A percentile compares a stretch with the other conserved stretches of the same genome.
Evolutionary conservation across 139 green algal genomes (phyloP).

Genomic region (Closterium sp.): DNA sequence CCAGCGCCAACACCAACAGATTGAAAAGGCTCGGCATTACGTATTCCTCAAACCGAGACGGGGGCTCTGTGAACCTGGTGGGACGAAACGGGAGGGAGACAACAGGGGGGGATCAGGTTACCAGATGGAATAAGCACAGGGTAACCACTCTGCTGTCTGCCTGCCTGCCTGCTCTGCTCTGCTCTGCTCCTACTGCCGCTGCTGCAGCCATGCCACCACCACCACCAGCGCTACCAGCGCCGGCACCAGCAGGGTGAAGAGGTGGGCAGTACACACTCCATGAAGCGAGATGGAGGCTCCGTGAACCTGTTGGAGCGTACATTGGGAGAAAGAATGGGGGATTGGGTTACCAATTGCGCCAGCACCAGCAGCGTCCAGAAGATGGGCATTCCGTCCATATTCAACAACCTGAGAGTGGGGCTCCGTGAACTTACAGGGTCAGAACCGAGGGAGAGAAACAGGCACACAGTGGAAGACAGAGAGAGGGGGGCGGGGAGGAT

Average conservation of each 20-base stretch:
- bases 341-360: too few relatives aligned
- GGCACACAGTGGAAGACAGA: too few relatives aligned
- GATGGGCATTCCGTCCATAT: background rate
- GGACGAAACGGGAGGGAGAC: background rate
- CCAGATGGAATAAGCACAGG: background rate
- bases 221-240: background rate
- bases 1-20: background rate
- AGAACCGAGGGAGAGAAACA: too few relatives aligned
- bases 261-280: background rate
- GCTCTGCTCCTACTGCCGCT: background rate
- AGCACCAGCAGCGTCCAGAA: background rate
- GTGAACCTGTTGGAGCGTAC: too few relatives aligned
- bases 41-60: background rate
- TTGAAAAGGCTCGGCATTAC: background rate
- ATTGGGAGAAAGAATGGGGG: too few relatives aligned
- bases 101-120: background rate
- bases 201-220: background rate
- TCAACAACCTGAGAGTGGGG: background rate
- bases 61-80: background rate
- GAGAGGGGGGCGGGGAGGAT: too few relatives aligned
- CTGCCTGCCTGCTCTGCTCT: background rate
- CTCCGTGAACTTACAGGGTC: background rate
- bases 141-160: background rate
- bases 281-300: background rate
- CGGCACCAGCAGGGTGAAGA: background rate